Conservation (phyloP, 495 filamentous ascomycete genomes). For the Penicillium steckii region DNA sequence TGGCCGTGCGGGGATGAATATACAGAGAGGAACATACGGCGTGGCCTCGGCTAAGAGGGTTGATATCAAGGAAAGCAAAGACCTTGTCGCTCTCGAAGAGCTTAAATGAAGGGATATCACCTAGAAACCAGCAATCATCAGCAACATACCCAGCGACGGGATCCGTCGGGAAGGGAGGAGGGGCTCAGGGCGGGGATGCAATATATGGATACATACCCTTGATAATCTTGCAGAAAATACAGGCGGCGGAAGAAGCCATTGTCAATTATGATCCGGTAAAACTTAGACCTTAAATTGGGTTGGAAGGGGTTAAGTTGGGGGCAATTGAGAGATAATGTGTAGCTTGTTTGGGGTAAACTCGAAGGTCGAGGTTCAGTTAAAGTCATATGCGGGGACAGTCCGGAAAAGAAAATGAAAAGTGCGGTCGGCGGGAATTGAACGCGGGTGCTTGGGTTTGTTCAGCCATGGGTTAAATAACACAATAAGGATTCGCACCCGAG, state of each 20-base stretch:
- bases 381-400: constrained; percentile 3
- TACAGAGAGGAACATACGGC: constrained; percentile 51
- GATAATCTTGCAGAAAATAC: constrained; percentile 98
- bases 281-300: constrained; percentile 2
- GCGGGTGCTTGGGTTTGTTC: neutral
- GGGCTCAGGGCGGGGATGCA: neutral
- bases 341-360: neutral
- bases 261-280: too few relatives aligned
- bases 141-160: neutral
- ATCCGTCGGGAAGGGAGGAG: neutral
- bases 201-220: constrained; percentile 61
- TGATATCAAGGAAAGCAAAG: constrained; percentile 95
- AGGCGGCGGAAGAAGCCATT: constrained; percentile 62
- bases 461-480: constrained; percentile 12
- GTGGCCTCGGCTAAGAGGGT: constrained; percentile 81
- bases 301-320: neutral
- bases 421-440: constrained; percentile 29
- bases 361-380: neutral
- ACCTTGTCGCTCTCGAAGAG: constrained; percentile 91
- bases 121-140: constrained; percentile 43
- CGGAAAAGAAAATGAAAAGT: constrained; percentile 6
- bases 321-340: neutral
- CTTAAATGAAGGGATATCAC: constrained; percentile 94
- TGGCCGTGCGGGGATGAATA: constrained; percentile 22
- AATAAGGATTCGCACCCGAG: constrained; percentile 16